Conservation (phyloP, 2,329 filamentous ascomycete genomes). For the Pseudonectria buxi region DNA sequence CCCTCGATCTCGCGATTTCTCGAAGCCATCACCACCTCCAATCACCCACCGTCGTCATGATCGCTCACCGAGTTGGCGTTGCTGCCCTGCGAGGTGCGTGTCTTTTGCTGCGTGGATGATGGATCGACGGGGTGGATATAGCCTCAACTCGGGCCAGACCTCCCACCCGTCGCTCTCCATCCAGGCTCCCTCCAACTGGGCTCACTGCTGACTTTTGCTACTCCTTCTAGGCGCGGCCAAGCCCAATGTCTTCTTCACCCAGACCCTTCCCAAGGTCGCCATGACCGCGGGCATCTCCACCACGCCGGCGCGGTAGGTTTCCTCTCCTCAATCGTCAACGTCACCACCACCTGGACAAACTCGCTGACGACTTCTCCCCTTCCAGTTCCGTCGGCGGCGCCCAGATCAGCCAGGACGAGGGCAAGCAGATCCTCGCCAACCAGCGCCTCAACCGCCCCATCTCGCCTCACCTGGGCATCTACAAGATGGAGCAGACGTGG, state of each 20-base stretch:
- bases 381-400: constrained; percentile 50
- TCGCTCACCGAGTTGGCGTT: constrained; percentile 50
- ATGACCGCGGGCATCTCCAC: constrained; percentile 35
- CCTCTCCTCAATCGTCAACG: background rate
- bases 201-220: constrained; percentile 4
- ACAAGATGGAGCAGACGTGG: constrained; percentile 82
- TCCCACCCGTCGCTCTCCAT: constrained; percentile 2
- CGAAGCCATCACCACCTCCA: too few relatives aligned
- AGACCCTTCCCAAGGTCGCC: constrained; percentile 41
- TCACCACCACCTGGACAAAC: background rate
- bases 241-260: constrained; percentile 39
- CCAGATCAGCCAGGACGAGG: constrained; percentile 48
- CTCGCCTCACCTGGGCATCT: constrained; percentile 79
- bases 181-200: background rate
- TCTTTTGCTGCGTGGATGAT: too few relatives aligned
- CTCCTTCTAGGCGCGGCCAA: constrained; percentile 33
- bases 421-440: constrained; percentile 61
- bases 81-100: constrained; percentile 52
- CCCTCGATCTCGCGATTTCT: too few relatives aligned
- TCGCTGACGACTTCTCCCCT: background rate
- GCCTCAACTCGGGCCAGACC: constrained; percentile 6
- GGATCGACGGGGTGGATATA: constrained; percentile 9
- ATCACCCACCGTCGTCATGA: constrained; percentile 36
- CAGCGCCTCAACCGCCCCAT: constrained; percentile 80
- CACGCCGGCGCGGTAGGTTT: constrained; percentile 41